Percentiles rank a stretch among this genome's conserved stretches.
phyloP scores from a whole-genome alignment of 441 rosid species.

The Manihot esculenta region DNA sequence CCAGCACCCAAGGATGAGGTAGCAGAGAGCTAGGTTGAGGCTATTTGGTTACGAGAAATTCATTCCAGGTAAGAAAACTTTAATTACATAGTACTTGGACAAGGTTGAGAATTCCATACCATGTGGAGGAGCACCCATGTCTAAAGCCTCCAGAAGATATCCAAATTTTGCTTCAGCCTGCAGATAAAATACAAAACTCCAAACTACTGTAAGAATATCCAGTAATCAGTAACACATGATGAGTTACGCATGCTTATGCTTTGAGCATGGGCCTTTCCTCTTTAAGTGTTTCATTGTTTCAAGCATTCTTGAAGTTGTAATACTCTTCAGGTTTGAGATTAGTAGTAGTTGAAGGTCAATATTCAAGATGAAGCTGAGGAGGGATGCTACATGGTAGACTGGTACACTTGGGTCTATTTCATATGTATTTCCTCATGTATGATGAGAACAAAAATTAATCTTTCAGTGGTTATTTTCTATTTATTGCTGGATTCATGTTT shows the following conservation, averaged over 20 bases:
- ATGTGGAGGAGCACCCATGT: conserved; percentile 99
- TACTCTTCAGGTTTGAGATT: neutral
- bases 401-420: neutral
- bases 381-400: too few relatives aligned
- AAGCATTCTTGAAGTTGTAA: neutral
- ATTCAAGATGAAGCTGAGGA: too few relatives aligned
- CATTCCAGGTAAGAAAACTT: neutral
- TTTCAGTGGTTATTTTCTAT: neutral
- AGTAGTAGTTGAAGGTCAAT: neutral
- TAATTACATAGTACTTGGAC: neutral
- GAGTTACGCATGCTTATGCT: neutral
- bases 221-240: neutral
- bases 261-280: neutral
- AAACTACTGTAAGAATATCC: neutral
- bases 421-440: neutral
- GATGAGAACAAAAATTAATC: neutral
- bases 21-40: neutral
- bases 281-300: neutral
- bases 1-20: too few relatives aligned
- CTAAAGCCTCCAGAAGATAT: conserved; percentile 89
- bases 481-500: neutral
- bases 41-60: neutral
- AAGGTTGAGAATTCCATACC: conserved; percentile 41
- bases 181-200: conserved; percentile 9
- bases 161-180: conserved; percentile 96